Evolutionary conservation across 306 rosid genomes (phyloP), one percentile per base, ranked within the genome.

Genomic region (Oxytropis ochrocephala): DNA sequence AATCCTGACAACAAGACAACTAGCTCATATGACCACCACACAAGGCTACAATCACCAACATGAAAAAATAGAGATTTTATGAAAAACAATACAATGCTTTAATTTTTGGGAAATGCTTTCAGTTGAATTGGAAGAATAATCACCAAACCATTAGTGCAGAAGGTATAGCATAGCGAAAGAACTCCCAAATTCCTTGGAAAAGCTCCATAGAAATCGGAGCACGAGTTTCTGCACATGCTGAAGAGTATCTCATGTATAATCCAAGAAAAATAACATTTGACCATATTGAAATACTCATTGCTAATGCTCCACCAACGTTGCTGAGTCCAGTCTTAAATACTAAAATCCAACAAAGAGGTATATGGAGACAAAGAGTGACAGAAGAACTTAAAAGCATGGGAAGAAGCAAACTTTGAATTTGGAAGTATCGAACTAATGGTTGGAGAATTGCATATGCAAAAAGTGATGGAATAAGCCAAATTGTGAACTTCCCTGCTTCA

Each of bases 61-160:
- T 66, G 51, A 49, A 61, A 47, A 64, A 11, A 21, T 7, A 57
- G 57, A 3, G 33, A 35, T 32, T 32, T 18, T 67, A 4, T 42
- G 17, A 47, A 5, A 53, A 11, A 53, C 9, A 27, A 29, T 5
- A 53, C 16, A 24, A 5, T 8, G 30, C 30, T 29, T 29, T n/a
- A 5, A 5, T 11, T 24, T n/a, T 21, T 30, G 39, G 51, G 11
- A 24, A 24, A 29, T 3, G 48, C 51, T 4, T 38, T 11, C 5
- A 50, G n/a, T 18, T 33, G 53, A 64, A 21, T 3, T 50, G 43
- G 41, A 70, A 67, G 56, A 47, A 24, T 4, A 43, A 46, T 85
- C 21, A 91, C 97, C 97, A 91, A 63, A 75, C 43, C 97, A 91
- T 91, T 2, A 84, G 51, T 14, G 93, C 81, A 55, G 98, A 90